Evolutionary conservation across 768 basidiomycete species (phyloP).

Genomic region (Mycena filopes): DNA sequence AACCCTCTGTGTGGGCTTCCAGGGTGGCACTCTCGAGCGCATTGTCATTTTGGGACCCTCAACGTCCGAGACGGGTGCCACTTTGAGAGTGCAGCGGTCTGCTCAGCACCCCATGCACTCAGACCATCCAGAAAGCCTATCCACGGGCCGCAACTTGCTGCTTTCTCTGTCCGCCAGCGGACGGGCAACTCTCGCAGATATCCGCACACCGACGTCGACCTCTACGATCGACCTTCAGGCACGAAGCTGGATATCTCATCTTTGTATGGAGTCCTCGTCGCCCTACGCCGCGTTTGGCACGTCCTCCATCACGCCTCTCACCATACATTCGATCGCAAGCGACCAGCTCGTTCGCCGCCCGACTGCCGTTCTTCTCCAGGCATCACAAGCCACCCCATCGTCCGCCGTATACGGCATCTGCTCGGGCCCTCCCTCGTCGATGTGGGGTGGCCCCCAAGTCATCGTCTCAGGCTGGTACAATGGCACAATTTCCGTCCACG

Average conservation of each 20-base stretch:
- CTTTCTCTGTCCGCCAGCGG: slow-evolving; percentile 71
- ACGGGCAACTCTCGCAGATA: slow-evolving; percentile 48
- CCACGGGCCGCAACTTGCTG: slow-evolving; percentile 53
- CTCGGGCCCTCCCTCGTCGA: slow-evolving; percentile 66
- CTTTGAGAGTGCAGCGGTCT: slow-evolving; percentile 32
- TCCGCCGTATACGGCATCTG: slow-evolving; percentile 82
- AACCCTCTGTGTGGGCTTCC: slow-evolving; percentile 66
- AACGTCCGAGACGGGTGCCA: slow-evolving; percentile 36
- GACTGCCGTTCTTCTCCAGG: slow-evolving; percentile 56
- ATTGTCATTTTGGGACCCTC: slow-evolving; percentile 41
- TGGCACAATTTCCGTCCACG: slow-evolving; percentile 77
- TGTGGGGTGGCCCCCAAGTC: slow-evolving; percentile 78
- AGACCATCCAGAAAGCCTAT: slow-evolving; percentile 68
- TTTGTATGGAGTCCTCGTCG: slow-evolving; percentile 60
- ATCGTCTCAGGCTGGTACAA: slow-evolving; percentile 88
- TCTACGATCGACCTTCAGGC: slow-evolving; percentile 55
- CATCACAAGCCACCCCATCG: slow-evolving; percentile 31
- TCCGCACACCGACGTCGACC: slow-evolving; percentile 33
- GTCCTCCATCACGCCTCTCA: slow-evolving; percentile 67
- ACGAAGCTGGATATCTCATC: slow-evolving; percentile 73
- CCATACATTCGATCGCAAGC: slow-evolving; percentile 63
- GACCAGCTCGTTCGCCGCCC: slow-evolving; percentile 59
- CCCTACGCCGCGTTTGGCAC: slow-evolving; percentile 78
- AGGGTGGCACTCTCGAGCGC: slow-evolving; percentile 66
- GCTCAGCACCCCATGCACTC: slow-evolving; percentile 28